Conservation (phyloP, 1,284 basidiomycete species). For the Heliocybe sulcata region DNA sequence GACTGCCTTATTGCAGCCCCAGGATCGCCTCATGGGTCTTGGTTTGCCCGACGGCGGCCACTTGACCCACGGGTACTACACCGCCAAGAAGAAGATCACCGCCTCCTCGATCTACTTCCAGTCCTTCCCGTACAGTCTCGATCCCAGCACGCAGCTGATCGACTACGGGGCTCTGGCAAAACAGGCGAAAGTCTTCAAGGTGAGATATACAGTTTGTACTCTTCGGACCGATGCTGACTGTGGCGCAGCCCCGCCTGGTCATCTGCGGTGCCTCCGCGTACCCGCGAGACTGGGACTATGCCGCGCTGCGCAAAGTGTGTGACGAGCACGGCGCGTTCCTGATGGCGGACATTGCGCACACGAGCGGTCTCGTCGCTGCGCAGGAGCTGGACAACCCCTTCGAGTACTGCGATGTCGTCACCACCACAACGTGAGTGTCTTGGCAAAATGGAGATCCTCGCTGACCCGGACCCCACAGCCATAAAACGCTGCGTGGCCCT, state of each 20-base stretch:
- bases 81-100: conserved; percentile 99
- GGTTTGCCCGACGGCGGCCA: conserved; percentile 98
- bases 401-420: conserved; percentile 95
- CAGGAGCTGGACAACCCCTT: conserved; percentile 92
- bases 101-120: conserved; percentile 99
- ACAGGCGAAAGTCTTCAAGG: conserved; percentile 93
- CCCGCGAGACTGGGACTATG: conserved; percentile 98
- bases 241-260: conserved; percentile 69
- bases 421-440: conserved; percentile 80
- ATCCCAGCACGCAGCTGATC: conserved; percentile 81
- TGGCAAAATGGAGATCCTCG: not conserved
- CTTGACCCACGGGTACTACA: conserved; percentile 98
- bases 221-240: not conserved
- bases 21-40: conserved; percentile 99
- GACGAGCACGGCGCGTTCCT: conserved; percentile 89
- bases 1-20: conserved; percentile 94
- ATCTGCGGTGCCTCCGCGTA: conserved; percentile 99
- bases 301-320: conserved; percentile 73
- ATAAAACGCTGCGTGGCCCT: conserved; percentile 99
- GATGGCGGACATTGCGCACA: conserved; percentile 97
- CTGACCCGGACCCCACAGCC: conserved; percentile 33
- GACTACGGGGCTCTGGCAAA: conserved; percentile 83
- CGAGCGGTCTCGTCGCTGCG: conserved; percentile 92
- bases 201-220: not conserved
- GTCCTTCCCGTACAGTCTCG: conserved; percentile 92